Conservation (phyloP, 768 basidiomycete species). For the Astraeus odoratus region DNA sequence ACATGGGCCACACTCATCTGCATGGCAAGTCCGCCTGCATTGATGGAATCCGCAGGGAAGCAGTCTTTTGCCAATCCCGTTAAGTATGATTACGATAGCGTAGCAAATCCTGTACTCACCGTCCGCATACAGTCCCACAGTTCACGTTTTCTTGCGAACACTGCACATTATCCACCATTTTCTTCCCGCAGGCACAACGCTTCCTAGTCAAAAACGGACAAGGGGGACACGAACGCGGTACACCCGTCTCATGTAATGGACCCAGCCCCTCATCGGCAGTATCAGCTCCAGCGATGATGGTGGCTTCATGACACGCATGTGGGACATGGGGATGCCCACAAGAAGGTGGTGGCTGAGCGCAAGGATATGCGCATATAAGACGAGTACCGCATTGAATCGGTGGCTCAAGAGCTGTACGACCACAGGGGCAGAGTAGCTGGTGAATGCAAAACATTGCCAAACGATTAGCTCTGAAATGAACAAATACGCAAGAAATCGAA, state of each 20-base stretch:
- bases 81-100: too few species aligned
- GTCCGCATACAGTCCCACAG: constrained; percentile 79
- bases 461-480: constrained; percentile 2
- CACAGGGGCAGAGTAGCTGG: constrained; percentile 76
- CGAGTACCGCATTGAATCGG: constrained; percentile 83
- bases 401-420: constrained; percentile 80
- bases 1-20: constrained; percentile 75
- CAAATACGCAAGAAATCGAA: constrained; percentile 22
- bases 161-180: constrained; percentile 64
- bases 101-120: too few species aligned
- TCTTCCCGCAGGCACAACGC: constrained; percentile 86
- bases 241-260: background rate
- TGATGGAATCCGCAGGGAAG: constrained; percentile 85
- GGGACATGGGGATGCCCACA: constrained; percentile 79
- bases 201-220: constrained; percentile 79
- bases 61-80: too few species aligned
- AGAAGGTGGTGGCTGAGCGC: constrained; percentile 54
- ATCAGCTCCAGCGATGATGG: constrained; percentile 23
- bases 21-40: constrained; percentile 80
- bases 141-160: constrained; percentile 78
- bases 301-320: constrained; percentile 80
- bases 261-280: constrained; percentile 19
- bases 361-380: constrained; percentile 76
- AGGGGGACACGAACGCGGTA: constrained; percentile 59
- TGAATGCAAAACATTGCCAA: background rate